Evolutionary conservation across 139 green algal species (phyloP).

Genomic region (Dunaliella primolecta): DNA sequence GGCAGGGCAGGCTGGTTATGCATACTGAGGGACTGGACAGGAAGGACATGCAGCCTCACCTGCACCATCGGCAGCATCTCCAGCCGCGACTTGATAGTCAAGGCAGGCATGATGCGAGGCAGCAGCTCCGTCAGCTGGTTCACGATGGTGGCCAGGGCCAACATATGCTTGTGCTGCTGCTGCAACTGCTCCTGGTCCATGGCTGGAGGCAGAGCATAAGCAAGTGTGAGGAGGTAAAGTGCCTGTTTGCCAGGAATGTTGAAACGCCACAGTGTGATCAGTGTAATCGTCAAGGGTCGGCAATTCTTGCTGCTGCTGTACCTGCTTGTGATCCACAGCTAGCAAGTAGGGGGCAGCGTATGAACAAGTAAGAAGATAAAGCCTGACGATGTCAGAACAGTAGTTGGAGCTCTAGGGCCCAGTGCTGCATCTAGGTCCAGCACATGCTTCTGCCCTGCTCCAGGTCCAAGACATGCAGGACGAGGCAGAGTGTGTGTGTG

Average conservation of each 20-base stretch:
- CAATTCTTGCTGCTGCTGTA: background rate
- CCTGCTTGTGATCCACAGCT: background rate
- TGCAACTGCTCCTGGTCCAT: conserved; percentile 11
- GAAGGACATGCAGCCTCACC: no score
- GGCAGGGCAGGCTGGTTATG: no score
- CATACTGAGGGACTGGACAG: no score
- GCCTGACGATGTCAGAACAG: no score
- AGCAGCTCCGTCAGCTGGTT: conserved; percentile 23
- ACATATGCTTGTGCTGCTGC: conserved; percentile 17
- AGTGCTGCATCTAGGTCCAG: no score
- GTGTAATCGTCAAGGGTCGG: no score
- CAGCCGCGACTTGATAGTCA: conserved; percentile 34
- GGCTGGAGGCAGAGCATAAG: background rate
- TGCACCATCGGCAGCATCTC: conserved; percentile 36
- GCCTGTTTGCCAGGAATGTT: background rate
- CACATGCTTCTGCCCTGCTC: no score
- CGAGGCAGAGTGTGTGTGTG: no score
- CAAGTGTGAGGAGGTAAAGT: background rate
- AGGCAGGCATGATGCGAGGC: conserved; percentile 26
- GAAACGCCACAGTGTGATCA: background rate
- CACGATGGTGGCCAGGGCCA: conserved; percentile 19
- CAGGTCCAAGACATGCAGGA: no score
- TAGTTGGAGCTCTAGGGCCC: no score
- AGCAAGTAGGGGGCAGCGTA: no score
- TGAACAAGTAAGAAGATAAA: no score